Evolutionary conservation across 1,284 basidiomycete species (phyloP).

Genomic region (Ustilago sp.): DNA sequence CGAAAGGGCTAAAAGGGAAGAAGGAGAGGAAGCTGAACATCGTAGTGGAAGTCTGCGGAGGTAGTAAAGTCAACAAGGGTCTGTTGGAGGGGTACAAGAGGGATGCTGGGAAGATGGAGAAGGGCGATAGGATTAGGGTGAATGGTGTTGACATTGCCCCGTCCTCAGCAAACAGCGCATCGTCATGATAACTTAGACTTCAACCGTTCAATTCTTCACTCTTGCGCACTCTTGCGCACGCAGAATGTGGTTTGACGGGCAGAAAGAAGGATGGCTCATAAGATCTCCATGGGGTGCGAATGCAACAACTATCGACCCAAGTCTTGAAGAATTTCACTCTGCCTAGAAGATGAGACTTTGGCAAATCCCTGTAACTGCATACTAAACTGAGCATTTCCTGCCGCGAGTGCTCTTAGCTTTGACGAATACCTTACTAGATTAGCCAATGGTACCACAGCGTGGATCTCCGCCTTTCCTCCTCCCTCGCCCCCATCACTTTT

Average conservation of each 20-base stretch:
- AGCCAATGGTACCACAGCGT: slow-evolving; percentile 78
- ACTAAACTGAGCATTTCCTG: slow-evolving; percentile 83
- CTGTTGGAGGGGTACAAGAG: slow-evolving; percentile 28
- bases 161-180: not conserved
- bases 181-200: no score
- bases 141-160: slow-evolving; percentile 22
- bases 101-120: slow-evolving; percentile 13
- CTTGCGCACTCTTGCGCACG: no score
- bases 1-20: slow-evolving; percentile 1
- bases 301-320: slow-evolving; percentile 42
- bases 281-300: not conserved
- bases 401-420: slow-evolving; percentile 81
- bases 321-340: slow-evolving; percentile 57
- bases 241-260: no score
- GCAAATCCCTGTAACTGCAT: slow-evolving; percentile 82
- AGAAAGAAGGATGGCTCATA: not conserved
- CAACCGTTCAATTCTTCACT: no score
- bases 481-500: slow-evolving; percentile 33
- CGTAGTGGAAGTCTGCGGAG: slow-evolving; percentile 65
- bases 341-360: slow-evolving; percentile 65
- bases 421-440: slow-evolving; percentile 83
- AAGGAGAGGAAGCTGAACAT: slow-evolving; percentile 32
- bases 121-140: slow-evolving; percentile 15
- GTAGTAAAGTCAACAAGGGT: slow-evolving; percentile 36
- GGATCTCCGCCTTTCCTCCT: slow-evolving; percentile 53